Base-by-base conservation (phyloP, 169 alveolate species). In the Theileria parva region DNA sequence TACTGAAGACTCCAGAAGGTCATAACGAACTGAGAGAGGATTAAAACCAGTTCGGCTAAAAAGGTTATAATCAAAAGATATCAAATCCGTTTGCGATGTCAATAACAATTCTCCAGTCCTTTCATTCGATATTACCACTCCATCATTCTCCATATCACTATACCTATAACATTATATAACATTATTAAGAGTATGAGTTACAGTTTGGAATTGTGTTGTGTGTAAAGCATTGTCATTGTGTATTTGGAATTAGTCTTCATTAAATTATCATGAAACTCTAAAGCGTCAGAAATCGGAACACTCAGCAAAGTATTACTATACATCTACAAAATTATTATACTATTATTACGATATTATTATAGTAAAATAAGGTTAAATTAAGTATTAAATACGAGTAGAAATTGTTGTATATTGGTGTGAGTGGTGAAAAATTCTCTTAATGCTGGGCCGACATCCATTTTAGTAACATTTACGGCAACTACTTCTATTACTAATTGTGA, bases 261-360 rank as follows among this genome's bases (percentile, higher is more conserved):
- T 61, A 77, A 39, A 50, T 39, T 25, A 11, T 25, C 28, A 44
- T 79, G 87, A 55, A 69, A 39, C n/a, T 79, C 87, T 27, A 79
- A 12, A 13, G 87, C 77, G 3, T 79, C 87, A 19, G 34, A 68
- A 2, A 79, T 79, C 12, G 87, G 81, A 12, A 79, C 76, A 5
- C 81, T 79, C 53, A 79, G 32, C 59, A 79, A 80, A 15, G 81
- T 70, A 69, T 70, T 74, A 74, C 81, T 61, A 75, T 32, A 79
- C 30, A 79, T 72, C 87, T 79, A 71, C 50, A 63, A 25, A 11
- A n/a, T 25, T n/a, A 19, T 39, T 17, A 23, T 23, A 0, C 51
- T 1, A 13, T 13, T 57, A 2, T 27, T n/a, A 0, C 21, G 21
- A 37, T 4, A 37, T 37, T 6, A 37, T 37, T 37, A 37, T 37